Conservation (phyloP, 2,329 filamentous ascomycete genomes). For the Amphichorda felina region DNA sequence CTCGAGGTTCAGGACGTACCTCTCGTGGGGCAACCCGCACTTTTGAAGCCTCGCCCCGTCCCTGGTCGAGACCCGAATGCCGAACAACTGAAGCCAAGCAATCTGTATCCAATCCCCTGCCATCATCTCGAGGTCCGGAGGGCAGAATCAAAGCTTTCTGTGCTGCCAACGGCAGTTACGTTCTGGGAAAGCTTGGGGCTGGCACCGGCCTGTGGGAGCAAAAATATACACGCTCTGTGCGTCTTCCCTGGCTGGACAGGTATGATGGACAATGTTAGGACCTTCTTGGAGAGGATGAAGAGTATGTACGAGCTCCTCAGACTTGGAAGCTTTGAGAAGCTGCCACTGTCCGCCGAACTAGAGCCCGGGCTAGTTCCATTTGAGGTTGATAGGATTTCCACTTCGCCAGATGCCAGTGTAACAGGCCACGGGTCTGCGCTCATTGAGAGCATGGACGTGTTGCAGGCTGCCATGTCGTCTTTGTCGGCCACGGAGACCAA, state of each 20-base stretch:
- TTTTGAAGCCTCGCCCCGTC: slow-evolving; percentile 32
- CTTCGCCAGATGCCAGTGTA: slow-evolving; percentile 25
- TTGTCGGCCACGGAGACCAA: slow-evolving; percentile 37
- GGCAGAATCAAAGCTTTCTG: slow-evolving; percentile 55
- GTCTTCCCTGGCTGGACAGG: slow-evolving; percentile 57
- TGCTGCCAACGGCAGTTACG: slow-evolving; percentile 60
- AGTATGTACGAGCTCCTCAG: slow-evolving; percentile 64
- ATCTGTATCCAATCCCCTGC: slow-evolving; percentile 49
- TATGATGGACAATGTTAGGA: slow-evolving; percentile 45
- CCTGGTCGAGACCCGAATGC: slow-evolving; percentile 26
- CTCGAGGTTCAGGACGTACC: slow-evolving; percentile 47
- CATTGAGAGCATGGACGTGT: slow-evolving; percentile 33
- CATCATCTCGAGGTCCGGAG: slow-evolving; percentile 65
- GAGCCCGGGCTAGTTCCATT: slow-evolving; percentile 36
- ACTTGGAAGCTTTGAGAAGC: slow-evolving; percentile 51
- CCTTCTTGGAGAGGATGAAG: slow-evolving; percentile 56
- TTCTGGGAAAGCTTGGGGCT: slow-evolving; percentile 80
- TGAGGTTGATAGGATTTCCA: slow-evolving; percentile 32
- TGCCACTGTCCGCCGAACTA: slow-evolving; percentile 26
- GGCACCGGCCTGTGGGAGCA: slow-evolving; percentile 56
- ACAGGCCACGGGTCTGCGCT: slow-evolving; percentile 31
- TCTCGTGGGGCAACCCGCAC: slow-evolving; percentile 23
- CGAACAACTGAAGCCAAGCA: slow-evolving; percentile 36
- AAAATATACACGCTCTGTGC: slow-evolving; percentile 60
- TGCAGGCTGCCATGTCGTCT: slow-evolving; percentile 33